phyloP scores from a whole-genome alignment of 1,284 basidiomycete species.

The Apiotrichum veenhuisii region DNA sequence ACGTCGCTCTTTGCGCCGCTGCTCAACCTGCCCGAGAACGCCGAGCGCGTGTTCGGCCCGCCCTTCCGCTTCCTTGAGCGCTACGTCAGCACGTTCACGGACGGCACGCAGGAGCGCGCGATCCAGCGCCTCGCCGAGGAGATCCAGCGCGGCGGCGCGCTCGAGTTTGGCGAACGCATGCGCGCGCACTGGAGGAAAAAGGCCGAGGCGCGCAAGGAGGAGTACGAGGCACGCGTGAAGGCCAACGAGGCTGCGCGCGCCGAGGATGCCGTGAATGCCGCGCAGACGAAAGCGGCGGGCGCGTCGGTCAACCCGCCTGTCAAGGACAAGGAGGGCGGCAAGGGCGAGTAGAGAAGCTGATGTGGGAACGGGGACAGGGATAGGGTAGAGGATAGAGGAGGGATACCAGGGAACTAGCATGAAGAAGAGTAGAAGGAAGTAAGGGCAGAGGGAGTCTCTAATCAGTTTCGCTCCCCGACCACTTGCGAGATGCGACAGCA shows the following conservation, averaged over 20 bases:
- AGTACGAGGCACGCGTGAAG: conserved; percentile 1
- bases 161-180: conserved; percentile 28
- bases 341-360: conserved; percentile 1
- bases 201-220: conserved; percentile 4
- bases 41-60: conserved; percentile 26
- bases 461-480: no score
- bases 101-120: conserved; percentile 30
- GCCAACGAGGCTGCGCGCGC: conserved; percentile 10
- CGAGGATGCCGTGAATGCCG: conserved; percentile 1
- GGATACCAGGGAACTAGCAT: background rate
- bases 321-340: conserved; percentile 23
- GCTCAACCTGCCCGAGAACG: conserved; percentile 19
- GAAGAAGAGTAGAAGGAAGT: background rate
- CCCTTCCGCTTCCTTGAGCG: conserved; percentile 24
- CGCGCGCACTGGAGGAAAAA: background rate
- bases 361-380: background rate
- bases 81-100: conserved; percentile 28
- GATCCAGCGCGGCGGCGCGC: conserved; percentile 20
- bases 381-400: background rate
- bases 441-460: no score
- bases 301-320: background rate
- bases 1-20: conserved; percentile 35
- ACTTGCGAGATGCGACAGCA: no score
- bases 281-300: conserved; percentile 4
- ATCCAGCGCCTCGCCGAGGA: background rate